Percentiles rank a stretch among this genome's conserved stretches.
phyloP scores from a whole-genome alignment of 805 yeast species.

The Brettanomyces custersianus region DNA sequence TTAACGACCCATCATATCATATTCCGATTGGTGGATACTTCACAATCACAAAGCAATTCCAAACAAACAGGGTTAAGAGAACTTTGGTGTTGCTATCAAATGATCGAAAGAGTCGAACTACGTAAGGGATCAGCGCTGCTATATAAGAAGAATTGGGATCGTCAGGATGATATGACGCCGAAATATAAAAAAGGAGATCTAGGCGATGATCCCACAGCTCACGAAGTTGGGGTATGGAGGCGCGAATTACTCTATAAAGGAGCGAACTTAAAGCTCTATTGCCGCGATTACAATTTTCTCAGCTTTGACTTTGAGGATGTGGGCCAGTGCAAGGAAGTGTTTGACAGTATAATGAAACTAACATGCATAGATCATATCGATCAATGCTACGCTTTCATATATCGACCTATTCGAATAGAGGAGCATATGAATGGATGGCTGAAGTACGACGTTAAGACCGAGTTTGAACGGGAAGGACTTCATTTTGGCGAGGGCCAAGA shows the following conservation, averaged over 20 bases:
- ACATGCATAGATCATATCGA: slow-evolving; percentile 46
- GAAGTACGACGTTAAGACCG: slow-evolving; percentile 50
- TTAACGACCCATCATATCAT: slow-evolving; percentile 71
- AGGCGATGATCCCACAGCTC: not conserved
- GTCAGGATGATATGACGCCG: not conserved
- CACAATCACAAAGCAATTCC: not conserved
- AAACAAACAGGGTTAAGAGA: slow-evolving; percentile 33
- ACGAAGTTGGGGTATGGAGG: slow-evolving; percentile 4
- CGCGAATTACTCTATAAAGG: slow-evolving; percentile 15
- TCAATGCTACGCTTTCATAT: slow-evolving; percentile 73
- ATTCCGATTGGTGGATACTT: slow-evolving; percentile 30
- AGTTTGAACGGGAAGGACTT: slow-evolving; percentile 63
- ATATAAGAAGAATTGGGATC: slow-evolving; percentile 1
- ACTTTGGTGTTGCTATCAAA: slow-evolving; percentile 88
- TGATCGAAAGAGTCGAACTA: slow-evolving; percentile 55
- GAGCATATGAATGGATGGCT: slow-evolving; percentile 61
- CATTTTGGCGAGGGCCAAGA: slow-evolving; percentile 18
- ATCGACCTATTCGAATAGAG: slow-evolving; percentile 69
- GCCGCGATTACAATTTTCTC: slow-evolving; percentile 78
- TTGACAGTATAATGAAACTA: slow-evolving; percentile 57
- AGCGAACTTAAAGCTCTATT: slow-evolving; percentile 58
- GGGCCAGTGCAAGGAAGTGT: slow-evolving; percentile 57
- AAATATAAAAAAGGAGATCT: not conserved
- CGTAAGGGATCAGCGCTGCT: slow-evolving; percentile 42
- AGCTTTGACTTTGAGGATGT: slow-evolving; percentile 66